Percentiles rank a stretch among this genome's conserved stretches.
Conservation (phyloP, 2,329 filamentous ascomycete genomes). For the Xylaria digitata region DNA sequence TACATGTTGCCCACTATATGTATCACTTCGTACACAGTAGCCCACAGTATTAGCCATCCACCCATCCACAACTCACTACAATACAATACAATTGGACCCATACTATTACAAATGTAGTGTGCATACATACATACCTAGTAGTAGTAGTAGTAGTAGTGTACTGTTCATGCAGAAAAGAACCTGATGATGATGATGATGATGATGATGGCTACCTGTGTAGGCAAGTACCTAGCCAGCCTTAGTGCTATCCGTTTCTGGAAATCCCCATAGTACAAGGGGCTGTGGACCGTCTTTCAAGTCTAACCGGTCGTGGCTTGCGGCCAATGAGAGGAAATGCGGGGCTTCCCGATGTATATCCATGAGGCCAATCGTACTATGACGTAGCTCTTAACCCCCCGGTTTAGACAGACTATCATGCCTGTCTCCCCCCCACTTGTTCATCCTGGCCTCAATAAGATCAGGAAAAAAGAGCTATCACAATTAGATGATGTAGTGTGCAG, state of each 20-base stretch:
- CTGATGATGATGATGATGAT: neutral
- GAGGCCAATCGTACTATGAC: conserved; percentile 17
- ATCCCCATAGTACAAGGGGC: conserved; percentile 15
- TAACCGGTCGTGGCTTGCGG: neutral
- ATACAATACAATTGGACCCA: no score
- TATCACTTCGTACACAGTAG: no score
- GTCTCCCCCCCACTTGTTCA: conserved; percentile 10
- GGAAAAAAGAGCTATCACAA: neutral
- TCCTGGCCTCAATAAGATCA: neutral
- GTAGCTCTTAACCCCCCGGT: conserved; percentile 9
- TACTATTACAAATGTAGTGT: no score
- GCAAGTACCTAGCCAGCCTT: neutral
- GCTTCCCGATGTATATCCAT: neutral
- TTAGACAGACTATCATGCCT: neutral
- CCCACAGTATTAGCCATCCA: no score
- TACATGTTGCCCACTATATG: no score
- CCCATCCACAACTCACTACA: no score
- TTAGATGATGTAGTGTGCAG: neutral
- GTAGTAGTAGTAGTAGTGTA: no score
- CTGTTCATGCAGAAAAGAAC: no score
- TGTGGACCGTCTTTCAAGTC: neutral
- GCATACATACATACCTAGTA: no score
- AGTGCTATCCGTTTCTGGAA: conserved; percentile 32
- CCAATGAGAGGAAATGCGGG: conserved; percentile 22
- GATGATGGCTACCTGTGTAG: neutral